These are phyloP conservation scores for Fomitopsis serialis DNA, from an alignment of 768 basidiomycete species.

Conservation along the genomic window DNA sequence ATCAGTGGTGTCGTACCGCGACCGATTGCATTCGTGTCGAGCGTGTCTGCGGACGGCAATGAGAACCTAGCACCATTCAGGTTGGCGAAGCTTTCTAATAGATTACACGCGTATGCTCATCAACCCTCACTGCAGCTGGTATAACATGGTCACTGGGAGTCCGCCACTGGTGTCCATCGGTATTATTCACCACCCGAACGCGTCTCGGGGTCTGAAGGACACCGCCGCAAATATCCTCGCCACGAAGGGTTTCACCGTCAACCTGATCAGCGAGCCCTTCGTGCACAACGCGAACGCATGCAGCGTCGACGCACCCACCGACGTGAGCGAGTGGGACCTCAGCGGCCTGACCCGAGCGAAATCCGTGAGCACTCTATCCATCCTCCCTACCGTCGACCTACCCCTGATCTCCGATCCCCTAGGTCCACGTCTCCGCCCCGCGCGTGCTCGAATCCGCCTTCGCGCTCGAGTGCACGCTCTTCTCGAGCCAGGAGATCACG, in stretches of 20 bases:
- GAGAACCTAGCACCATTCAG: constrained; percentile 40
- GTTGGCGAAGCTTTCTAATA: constrained; percentile 7
- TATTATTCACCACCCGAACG: constrained; percentile 12
- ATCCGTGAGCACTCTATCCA: constrained; percentile 29
- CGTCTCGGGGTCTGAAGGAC: constrained; percentile 33
- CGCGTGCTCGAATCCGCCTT: constrained; percentile 42
- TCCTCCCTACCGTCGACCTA: not conserved
- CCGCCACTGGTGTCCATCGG: constrained; percentile 42
- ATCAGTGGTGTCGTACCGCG: constrained; percentile 35
- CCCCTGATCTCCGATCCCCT: too few relatives aligned
- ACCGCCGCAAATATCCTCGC: constrained; percentile 41
- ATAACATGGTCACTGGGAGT: constrained; percentile 25
- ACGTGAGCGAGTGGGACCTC: constrained; percentile 34
- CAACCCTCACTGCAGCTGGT: constrained; percentile 8
- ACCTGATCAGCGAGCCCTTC: constrained; percentile 51
- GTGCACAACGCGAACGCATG: constrained; percentile 34
- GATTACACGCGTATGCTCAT: not conserved
- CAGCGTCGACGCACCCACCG: constrained; percentile 31
- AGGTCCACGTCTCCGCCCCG: constrained; percentile 35
- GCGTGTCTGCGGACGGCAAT: constrained; percentile 25
- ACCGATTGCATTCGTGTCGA: constrained; percentile 41
- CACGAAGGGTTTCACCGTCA: constrained; percentile 46
- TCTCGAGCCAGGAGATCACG: constrained; percentile 27
- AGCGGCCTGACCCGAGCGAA: constrained; percentile 38
- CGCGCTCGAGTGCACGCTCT: constrained; percentile 43